Percentiles rank a stretch among this genome's conserved stretches.
Conservation (phyloP, 2,329 filamentous ascomycete species). For the Xylariales sp. region DNA sequence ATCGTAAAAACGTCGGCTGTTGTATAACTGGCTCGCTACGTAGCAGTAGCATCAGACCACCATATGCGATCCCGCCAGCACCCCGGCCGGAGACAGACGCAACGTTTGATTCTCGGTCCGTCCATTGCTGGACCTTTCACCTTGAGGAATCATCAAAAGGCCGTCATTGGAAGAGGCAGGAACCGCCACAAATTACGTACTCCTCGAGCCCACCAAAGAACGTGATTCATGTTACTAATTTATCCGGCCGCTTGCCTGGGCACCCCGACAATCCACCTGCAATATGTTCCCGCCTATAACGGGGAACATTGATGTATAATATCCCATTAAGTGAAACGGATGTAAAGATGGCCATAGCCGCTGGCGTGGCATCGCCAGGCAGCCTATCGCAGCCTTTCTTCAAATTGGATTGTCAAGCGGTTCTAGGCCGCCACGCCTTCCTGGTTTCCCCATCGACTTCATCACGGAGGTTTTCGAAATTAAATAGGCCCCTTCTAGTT, state of each 20-base stretch:
- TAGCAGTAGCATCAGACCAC: conserved; percentile 42
- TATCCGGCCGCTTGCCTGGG: conserved; percentile 40
- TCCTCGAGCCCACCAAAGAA: conserved; percentile 1
- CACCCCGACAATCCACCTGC: conserved; percentile 38
- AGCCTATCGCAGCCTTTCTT: conserved; percentile 20
- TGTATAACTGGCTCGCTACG: conserved; percentile 36
- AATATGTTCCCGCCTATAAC: conserved; percentile 31
- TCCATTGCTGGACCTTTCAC: conserved; percentile 9
- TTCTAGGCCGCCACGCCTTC: conserved; percentile 13
- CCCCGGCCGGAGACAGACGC: conserved; percentile 20
- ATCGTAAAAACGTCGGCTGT: conserved; percentile 35
- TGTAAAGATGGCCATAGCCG: conserved; percentile 32
- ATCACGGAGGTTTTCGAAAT: conserved; percentile 6
- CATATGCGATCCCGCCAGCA: conserved; percentile 8
- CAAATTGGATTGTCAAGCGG: conserved; percentile 19
- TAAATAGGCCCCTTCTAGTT: background rate
- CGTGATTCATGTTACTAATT: conserved; percentile 33
- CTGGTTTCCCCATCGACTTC: conserved; percentile 4
- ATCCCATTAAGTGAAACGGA: conserved; percentile 22
- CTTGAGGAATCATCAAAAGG: background rate
- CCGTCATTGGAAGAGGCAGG: background rate
- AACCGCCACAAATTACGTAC: conserved; percentile 23
- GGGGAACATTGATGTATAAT: conserved; percentile 32
- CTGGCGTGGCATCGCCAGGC: conserved; percentile 23
- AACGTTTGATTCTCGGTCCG: conserved; percentile 28